A percentile compares a stretch with the other conserved stretches of the same genome.
Evolutionary conservation across 768 basidiomycete species (phyloP).

Genomic region (Termitomyces sp.): DNA sequence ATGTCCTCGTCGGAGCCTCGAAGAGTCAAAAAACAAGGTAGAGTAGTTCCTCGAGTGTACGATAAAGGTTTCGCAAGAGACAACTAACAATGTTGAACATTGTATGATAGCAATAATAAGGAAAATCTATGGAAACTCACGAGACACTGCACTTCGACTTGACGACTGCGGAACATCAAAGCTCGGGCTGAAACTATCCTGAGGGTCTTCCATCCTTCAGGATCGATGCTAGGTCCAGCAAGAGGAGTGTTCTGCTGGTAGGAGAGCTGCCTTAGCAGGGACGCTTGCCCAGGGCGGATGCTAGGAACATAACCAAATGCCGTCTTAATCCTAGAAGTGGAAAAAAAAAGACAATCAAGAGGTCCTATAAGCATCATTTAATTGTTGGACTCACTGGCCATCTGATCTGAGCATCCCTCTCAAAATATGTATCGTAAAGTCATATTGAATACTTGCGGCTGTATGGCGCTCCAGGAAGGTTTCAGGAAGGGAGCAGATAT

Average conservation of each 20-base stretch:
- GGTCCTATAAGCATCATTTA: not conserved
- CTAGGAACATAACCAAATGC: constrained; percentile 48
- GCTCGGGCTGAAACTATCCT: constrained; percentile 35
- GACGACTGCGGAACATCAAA: constrained; percentile 30
- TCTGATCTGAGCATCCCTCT: constrained; percentile 43
- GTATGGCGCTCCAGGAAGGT: constrained; percentile 48
- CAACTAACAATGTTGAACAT: constrained; percentile 20
- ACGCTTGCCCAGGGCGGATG: constrained; percentile 37
- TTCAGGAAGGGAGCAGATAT: constrained; percentile 40
- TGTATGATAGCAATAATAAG: not conserved
- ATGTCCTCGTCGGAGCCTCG: constrained; percentile 30
- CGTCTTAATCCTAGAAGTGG: constrained; percentile 37
- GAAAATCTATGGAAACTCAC: constrained; percentile 22
- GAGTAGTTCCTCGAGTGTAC: constrained; percentile 43
- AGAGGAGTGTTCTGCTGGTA: constrained; percentile 39
- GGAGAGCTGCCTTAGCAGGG: constrained; percentile 41
- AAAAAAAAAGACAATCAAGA: not conserved
- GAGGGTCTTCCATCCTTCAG: constrained; percentile 46
- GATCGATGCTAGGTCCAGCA: constrained; percentile 41
- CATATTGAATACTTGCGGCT: constrained; percentile 44
- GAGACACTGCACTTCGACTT: constrained; percentile 34
- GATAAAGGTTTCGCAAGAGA: constrained; percentile 42
- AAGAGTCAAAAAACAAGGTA: constrained; percentile 40
- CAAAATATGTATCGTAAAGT: constrained; percentile 38
- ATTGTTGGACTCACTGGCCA: constrained; percentile 30